These are phyloP conservation scores for Russula ochroleuca DNA, from an alignment of 768 basidiomycete species.

Conservation along the genomic window DNA sequence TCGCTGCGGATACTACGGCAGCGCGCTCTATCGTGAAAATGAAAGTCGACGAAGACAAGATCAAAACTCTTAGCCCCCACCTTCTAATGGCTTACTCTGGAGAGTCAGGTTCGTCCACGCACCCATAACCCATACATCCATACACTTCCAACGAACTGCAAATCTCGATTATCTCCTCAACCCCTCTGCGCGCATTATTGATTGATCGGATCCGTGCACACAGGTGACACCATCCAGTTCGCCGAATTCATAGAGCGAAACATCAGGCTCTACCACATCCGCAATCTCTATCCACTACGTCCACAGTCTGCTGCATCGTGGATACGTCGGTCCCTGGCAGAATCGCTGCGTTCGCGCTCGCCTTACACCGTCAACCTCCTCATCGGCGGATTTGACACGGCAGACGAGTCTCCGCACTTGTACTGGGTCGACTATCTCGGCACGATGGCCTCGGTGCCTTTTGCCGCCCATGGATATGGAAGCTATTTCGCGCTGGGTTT, in stretches of 20 bases:
- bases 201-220: not conserved
- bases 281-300: slow-evolving; percentile 83
- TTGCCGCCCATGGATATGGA: slow-evolving; percentile 94
- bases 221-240: slow-evolving; percentile 95
- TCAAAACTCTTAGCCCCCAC: slow-evolving; percentile 85
- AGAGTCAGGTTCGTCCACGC: slow-evolving; percentile 65
- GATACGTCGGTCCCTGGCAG: slow-evolving; percentile 88
- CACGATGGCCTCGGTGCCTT: slow-evolving; percentile 82
- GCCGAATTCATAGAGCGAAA: slow-evolving; percentile 96
- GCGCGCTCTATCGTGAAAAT: slow-evolving; percentile 94
- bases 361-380: slow-evolving; percentile 93
- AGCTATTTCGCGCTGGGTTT: slow-evolving; percentile 89
- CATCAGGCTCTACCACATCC: slow-evolving; percentile 92
- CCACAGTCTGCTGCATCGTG: slow-evolving; percentile 91
- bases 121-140: not conserved
- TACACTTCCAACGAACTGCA: not conserved
- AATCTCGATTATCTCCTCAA: not conserved
- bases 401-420: slow-evolving; percentile 64
- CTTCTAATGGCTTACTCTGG: slow-evolving; percentile 94
- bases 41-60: slow-evolving; percentile 96
- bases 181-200: no score
- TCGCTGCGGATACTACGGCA: slow-evolving; percentile 88
- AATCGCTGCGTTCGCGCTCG: slow-evolving; percentile 79
- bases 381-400: slow-evolving; percentile 86
- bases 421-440: slow-evolving; percentile 98